These are phyloP conservation scores for Neurospora tetrasperma DNA, from an alignment of 495 filamentous ascomycete genomes.

Conservation along the genomic window DNA sequence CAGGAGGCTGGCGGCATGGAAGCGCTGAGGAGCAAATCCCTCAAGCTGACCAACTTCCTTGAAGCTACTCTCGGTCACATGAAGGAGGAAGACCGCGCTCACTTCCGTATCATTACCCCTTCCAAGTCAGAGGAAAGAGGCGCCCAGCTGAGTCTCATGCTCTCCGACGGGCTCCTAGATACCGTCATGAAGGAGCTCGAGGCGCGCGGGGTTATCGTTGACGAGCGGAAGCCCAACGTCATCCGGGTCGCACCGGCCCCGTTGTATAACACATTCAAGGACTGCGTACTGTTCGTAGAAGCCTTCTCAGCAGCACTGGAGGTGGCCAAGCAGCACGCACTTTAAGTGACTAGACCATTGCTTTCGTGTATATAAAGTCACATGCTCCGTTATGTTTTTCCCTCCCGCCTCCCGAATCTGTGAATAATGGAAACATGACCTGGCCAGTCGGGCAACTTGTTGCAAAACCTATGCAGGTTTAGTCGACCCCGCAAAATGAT, in stretches of 20 bases:
- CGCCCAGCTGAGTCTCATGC: conserved; percentile 73
- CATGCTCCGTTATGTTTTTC: background rate
- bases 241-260: conserved; percentile 87
- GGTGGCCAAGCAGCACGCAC: conserved; percentile 8
- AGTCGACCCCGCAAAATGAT: background rate
- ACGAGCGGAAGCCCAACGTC: conserved; percentile 85
- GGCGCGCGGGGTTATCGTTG: conserved; percentile 62
- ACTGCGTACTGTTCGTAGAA: conserved; percentile 67
- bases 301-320: conserved; percentile 48
- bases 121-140: conserved; percentile 59
- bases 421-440: background rate
- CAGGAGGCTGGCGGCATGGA: conserved; percentile 55
- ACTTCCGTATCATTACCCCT: conserved; percentile 77
- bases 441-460: background rate
- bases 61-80: conserved; percentile 52
- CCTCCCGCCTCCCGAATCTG: background rate
- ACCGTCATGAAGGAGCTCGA: conserved; percentile 58
- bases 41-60: conserved; percentile 69
- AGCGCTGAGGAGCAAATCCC: conserved; percentile 61
- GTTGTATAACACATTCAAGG: conserved; percentile 74
- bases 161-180: conserved; percentile 58
- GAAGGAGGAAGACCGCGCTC: conserved; percentile 31
- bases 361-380: background rate
- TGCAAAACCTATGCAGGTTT: background rate
- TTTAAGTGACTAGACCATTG: background rate